Evolutionary conservation across 1,284 basidiomycete genomes (phyloP), one percentile per base, ranked within the genome.

Genomic region (Marasmius fiardii): DNA sequence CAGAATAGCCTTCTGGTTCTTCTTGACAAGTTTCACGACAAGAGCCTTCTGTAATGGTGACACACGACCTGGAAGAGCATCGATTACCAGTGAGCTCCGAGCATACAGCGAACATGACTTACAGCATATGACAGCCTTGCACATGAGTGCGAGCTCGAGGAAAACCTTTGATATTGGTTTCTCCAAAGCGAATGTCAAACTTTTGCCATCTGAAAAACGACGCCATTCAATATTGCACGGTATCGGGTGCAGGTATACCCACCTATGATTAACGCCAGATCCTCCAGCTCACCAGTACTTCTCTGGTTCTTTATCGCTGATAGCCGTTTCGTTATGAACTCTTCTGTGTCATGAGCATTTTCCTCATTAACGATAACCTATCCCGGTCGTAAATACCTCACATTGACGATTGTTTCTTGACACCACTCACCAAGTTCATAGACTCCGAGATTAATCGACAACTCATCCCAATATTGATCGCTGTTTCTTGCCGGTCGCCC

Each of bases 91-190:
- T 33, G 20, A 16, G 24, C 39, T 44, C 28, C 34, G 14, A n/a
- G 24, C 14, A 18, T 21, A 14, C 16, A 47, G 18, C n/a, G 33
- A 23, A n/a, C 8, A 18, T 6, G 47, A 77, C 86, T 64, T 67
- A 94, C 96, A 99, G 72, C 96, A 98, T 43, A 98, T 88, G 43
- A 99, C 96, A 18, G 96, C 95, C 68, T 98, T 98, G 80, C 97
- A 99, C 86, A 98, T 87, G 64, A 98, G 85, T 0, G 96, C 96
- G n/a, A 99, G 77, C 68, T 98, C 95, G 52, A 99, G 77, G 75
- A 99, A 98, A 2, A 81, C 79, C 66, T 92, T 91, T 11, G 92
- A 89, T 4, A 97, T 77, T 33, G 93, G 90, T 73, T 98, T 98
- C 65, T 98, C 93, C 47, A 99, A 78, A 0, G 96, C 97, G 69